Base-by-base conservation (phyloP, 2,329 filamentous ascomycete species). In the Pseudopyricularia cyperi region DNA sequence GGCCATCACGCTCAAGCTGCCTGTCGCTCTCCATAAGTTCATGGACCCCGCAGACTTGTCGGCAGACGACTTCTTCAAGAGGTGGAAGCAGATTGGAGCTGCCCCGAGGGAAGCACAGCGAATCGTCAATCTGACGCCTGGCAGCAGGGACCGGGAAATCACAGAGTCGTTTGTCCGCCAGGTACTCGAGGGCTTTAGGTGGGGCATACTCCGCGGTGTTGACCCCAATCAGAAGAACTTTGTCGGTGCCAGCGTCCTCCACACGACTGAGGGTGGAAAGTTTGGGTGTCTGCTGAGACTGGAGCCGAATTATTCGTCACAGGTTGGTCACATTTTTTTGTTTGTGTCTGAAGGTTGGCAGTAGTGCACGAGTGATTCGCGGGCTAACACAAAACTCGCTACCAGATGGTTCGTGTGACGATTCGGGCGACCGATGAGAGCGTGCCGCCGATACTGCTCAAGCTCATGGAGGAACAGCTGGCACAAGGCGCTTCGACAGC, bases 1-100 rank as follows among this genome's bases (percentile, higher is more conserved):
- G 67, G 91, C 89, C 1, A 73, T 97, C 37, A 98, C 93, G 0
- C 72, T 98, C 39, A 91, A 94, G 66, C 75, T 98, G 4, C 93
- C 93, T 0, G 79, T 98, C 4, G 74, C 87, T 0, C 79, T 91
- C 52, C 91, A 97, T 68, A 95, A 96, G 65, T 98, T 95, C 63
- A 96, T 97, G 89, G 90, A 96, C 56, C 81, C 87, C 0, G 90
- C 93, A 0, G 85, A 93, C 53, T 73, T 98, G 37, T 80, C 80
- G 7, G 82, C 85, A 0, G 93, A 98, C 51, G 93, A 98, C 64
- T 98, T 97, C 69, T 98, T 98, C 79, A 96, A 94, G 74, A 78
- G 94, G 50, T 98, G 93, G 93, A 94, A 95, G 74, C 93, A 98
- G 69, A 97, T 98, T 60, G 93, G 93, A 12, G 89, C 87, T 5